phyloP scores from a whole-genome alignment of 257 asterid species.

The Salvia splendens region DNA sequence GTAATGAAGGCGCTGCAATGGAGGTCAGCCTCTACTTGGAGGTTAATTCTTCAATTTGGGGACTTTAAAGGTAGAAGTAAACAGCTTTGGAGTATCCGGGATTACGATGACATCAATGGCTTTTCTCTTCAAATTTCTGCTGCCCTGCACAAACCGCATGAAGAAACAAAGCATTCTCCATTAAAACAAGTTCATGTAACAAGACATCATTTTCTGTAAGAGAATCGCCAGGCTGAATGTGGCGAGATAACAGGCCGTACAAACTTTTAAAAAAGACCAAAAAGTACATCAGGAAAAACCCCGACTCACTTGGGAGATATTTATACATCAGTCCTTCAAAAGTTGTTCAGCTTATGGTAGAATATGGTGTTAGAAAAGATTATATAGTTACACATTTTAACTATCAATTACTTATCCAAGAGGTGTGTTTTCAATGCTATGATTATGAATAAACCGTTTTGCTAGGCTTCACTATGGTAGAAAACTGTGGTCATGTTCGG shows the following conservation, averaged over 20 bases:
- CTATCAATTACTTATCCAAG: not conserved
- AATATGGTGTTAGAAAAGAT: not conserved
- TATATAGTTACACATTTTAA: not conserved
- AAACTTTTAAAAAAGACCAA: not conserved
- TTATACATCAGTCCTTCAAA: not conserved
- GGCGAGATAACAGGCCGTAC: not conserved
- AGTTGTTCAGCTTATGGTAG: not conserved
- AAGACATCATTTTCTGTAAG: too few relatives aligned
- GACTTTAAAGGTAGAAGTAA: constrained; percentile 70
- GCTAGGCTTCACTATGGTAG: not conserved
- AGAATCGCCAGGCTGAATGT: not conserved
- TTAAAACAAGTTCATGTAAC: not conserved
- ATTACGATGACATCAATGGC: constrained; percentile 33
- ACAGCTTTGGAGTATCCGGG: constrained; percentile 59
- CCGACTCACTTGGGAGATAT: not conserved
- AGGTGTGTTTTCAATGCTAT: not conserved
- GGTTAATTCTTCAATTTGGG: constrained; percentile 69
- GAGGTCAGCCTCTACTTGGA: constrained; percentile 35
- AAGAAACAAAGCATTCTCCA: constrained; percentile 13
- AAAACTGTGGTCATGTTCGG: not conserved
- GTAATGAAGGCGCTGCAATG: not conserved
- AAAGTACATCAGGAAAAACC: not conserved
- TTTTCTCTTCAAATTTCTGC: constrained; percentile 55
- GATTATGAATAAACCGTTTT: too few relatives aligned
- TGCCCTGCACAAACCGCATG: constrained; percentile 40